Evolutionary conservation across 371 early-diverging fungal species (phyloP).

Genomic region (Haplosporangium sp.): DNA sequence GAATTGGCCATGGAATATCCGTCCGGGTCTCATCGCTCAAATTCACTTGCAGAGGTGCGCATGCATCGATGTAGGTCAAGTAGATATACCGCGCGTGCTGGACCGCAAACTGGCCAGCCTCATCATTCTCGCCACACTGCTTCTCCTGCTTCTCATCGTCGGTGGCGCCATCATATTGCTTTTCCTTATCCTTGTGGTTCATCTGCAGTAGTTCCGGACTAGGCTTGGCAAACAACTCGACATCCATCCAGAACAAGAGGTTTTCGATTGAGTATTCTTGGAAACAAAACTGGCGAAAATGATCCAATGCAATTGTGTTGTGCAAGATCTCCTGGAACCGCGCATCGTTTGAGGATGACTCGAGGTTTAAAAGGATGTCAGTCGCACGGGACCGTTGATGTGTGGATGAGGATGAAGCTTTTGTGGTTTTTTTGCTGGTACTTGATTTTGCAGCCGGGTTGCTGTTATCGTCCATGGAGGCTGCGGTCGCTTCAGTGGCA

Average conservation of each 20-base stretch:
- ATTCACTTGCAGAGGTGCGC: constrained; percentile 66
- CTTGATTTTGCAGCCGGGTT: background rate
- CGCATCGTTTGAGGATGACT: constrained; percentile 55
- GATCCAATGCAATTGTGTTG: constrained; percentile 61
- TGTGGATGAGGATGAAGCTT: background rate
- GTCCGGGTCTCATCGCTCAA: constrained; percentile 64
- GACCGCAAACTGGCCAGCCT: constrained; percentile 44
- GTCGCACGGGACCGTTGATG: constrained; percentile 38
- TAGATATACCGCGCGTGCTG: constrained; percentile 65
- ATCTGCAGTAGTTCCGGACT: constrained; percentile 14
- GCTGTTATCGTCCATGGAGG: background rate
- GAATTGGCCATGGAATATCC: constrained; percentile 57
- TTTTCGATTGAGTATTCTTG: constrained; percentile 68
- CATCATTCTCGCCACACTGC: constrained; percentile 7
- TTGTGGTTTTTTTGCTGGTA: background rate
- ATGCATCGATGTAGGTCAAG: constrained; percentile 59
- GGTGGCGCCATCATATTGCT: background rate
- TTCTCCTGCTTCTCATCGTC: constrained; percentile 15
- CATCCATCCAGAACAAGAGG: constrained; percentile 70
- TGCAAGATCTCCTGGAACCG: constrained; percentile 61
- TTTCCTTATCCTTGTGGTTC: background rate
- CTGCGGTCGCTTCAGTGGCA: constrained; percentile 12
- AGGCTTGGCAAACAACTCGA: constrained; percentile 60
- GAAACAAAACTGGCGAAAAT: constrained; percentile 66
- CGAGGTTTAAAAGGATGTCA: constrained; percentile 35